Percentiles rank a stretch among this genome's conserved stretches.
Conservation (phyloP, 805 yeast genomes). For the Schwanniomyces sp. region DNA sequence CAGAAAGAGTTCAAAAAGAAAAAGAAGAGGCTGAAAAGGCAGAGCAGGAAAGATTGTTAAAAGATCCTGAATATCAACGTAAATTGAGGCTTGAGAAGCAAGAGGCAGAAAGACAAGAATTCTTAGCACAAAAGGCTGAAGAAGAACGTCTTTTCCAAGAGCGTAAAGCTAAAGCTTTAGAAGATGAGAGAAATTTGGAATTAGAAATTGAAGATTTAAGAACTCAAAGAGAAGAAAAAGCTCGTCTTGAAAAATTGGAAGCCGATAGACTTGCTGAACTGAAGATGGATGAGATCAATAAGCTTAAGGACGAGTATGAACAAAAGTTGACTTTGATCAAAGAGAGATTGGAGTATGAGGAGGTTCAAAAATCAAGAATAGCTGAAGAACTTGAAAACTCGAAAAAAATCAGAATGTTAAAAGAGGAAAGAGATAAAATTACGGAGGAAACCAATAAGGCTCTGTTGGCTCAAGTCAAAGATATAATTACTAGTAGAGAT, state of each 20-base stretch:
- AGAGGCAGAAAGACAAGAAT: conserved; percentile 24
- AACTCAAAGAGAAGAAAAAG: conserved; percentile 17
- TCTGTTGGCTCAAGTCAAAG: conserved; percentile 24
- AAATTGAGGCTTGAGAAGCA: conserved; percentile 22
- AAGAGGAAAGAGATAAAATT: conserved; percentile 37
- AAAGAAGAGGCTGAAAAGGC: conserved; percentile 13
- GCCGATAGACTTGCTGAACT: conserved; percentile 30
- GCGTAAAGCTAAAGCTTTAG: conserved; percentile 23
- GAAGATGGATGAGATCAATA: conserved; percentile 32
- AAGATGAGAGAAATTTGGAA: conserved; percentile 28
- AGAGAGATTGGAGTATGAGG: conserved; percentile 33
- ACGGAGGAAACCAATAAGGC: conserved; percentile 18
- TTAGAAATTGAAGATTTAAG: conserved; percentile 32
- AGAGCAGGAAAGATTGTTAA: conserved; percentile 18
- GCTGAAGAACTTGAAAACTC: conserved; percentile 40
- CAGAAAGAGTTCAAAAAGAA: conserved; percentile 11
- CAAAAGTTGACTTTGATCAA: conserved; percentile 29
- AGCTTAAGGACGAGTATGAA: conserved; percentile 33
- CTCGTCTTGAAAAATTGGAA: conserved; percentile 23
- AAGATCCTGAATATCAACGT: conserved; percentile 26
- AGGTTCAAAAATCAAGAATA: conserved; percentile 36
- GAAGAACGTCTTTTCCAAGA: conserved; percentile 22
- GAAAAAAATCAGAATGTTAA: conserved; percentile 37
- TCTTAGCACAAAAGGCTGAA: conserved; percentile 25
- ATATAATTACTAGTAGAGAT: conserved; percentile 32